Evolutionary conservation across 2,329 filamentous ascomycete species (phyloP).

Genomic region (Onygenales sp.): DNA sequence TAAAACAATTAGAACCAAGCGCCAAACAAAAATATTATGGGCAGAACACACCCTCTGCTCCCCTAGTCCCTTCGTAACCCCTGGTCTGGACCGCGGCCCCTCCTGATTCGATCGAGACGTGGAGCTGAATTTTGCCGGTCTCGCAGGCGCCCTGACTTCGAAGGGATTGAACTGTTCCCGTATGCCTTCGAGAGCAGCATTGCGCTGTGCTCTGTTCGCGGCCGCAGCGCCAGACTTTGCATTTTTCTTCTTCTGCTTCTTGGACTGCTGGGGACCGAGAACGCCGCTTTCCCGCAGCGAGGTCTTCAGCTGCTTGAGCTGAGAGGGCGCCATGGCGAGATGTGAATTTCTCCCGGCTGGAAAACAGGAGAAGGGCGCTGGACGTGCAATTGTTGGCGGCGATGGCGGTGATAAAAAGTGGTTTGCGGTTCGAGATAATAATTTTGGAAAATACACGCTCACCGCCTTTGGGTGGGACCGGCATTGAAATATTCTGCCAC

Average conservation of each 20-base stretch:
- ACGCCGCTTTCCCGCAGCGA: slow-evolving; percentile 85
- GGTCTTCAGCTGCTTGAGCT: slow-evolving; percentile 89
- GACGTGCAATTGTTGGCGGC: slow-evolving; percentile 7
- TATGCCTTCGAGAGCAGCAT: slow-evolving; percentile 71
- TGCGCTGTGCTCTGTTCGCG: slow-evolving; percentile 67
- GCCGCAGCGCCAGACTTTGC: slow-evolving; percentile 56
- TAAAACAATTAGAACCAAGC: slow-evolving; percentile 1
- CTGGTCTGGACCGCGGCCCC: slow-evolving; percentile 59
- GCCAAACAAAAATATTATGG: neutral
- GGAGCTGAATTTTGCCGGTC: slow-evolving; percentile 76
- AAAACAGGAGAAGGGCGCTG: slow-evolving; percentile 3
- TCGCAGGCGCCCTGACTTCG: slow-evolving; percentile 72
- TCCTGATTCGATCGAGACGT: slow-evolving; percentile 46
- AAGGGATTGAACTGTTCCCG: slow-evolving; percentile 97
- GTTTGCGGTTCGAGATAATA: slow-evolving; percentile 13
- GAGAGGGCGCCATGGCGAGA: slow-evolving; percentile 75
- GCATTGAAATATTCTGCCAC: slow-evolving; percentile 21
- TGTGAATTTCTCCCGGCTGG: neutral
- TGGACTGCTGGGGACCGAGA: slow-evolving; percentile 83
- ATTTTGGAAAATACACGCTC: slow-evolving; percentile 22
- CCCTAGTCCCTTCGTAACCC: slow-evolving; percentile 72
- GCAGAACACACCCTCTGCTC: slow-evolving; percentile 62
- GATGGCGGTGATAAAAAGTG: slow-evolving; percentile 11
- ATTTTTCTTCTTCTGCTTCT: slow-evolving; percentile 78
- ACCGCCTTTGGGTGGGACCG: slow-evolving; percentile 21